phyloP scores from a whole-genome alignment of 768 basidiomycete genomes.

The Leccinum disarticulatum region DNA sequence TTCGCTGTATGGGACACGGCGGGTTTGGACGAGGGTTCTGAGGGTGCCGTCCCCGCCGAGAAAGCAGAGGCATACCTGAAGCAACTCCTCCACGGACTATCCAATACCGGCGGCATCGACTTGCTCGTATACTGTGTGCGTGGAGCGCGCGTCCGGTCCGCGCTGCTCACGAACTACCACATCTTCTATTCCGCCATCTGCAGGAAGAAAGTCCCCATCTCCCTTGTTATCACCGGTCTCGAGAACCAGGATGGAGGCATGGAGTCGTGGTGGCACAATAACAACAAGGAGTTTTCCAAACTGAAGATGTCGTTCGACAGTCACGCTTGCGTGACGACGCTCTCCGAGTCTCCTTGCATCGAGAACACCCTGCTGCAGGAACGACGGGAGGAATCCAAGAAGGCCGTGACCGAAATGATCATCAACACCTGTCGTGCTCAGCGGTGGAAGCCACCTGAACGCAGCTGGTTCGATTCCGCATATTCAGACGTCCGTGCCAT shows the following conservation, averaged over 20 bases:
- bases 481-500: slow-evolving; percentile 28
- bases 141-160: slow-evolving; percentile 37
- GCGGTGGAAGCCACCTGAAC: slow-evolving; percentile 31
- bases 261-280: slow-evolving; percentile 35
- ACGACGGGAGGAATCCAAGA: slow-evolving; percentile 28
- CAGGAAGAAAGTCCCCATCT: slow-evolving; percentile 38
- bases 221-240: slow-evolving; percentile 42
- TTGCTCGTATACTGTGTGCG: slow-evolving; percentile 43
- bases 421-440: slow-evolving; percentile 15
- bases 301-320: slow-evolving; percentile 28
- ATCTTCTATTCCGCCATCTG: slow-evolving; percentile 43
- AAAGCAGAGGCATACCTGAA: slow-evolving; percentile 33
- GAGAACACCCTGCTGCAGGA: slow-evolving; percentile 11
- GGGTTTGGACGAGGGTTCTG: slow-evolving; percentile 31
- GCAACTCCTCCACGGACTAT: slow-evolving; percentile 36
- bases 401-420: slow-evolving; percentile 24
- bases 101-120: slow-evolving; percentile 36
- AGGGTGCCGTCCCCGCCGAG: slow-evolving; percentile 30
- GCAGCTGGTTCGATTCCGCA: slow-evolving; percentile 28
- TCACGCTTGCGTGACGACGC: slow-evolving; percentile 37
- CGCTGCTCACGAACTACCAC: slow-evolving; percentile 38
- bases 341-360: slow-evolving; percentile 10
- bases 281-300: slow-evolving; percentile 22
- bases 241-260: slow-evolving; percentile 36
- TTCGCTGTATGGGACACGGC: slow-evolving; percentile 36